Base-by-base conservation (phyloP, 768 basidiomycete genomes). In the Saitozyma podzolica region DNA sequence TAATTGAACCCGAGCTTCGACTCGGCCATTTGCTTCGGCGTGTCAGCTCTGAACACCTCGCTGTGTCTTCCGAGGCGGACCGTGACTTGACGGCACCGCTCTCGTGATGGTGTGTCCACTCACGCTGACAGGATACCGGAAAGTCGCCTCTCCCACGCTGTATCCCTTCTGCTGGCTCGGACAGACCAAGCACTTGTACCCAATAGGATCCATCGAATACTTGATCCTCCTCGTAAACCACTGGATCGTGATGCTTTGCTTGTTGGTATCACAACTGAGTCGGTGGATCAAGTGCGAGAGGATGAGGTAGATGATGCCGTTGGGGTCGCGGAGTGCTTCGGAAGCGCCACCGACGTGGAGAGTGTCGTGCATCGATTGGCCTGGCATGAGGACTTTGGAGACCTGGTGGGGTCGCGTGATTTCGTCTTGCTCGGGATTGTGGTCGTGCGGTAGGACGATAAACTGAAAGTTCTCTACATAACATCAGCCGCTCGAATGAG, bases 281-380 rank as follows among this genome's bases (percentile, higher is more conserved):
- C 89, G 84, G 79, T 98, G 95, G 50, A 98, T 92, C 79, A 95
- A 91, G 76, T 97, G 95, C 75, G 88, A 89, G 86, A 94, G 93
- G 69, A 91, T 91, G 58, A 98, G 83, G 81, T 89, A 98, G 8
- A 96, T 88, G 0, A 92, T 88, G 55, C 89, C 86, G 40, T 65
- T 67, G n/a, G 76, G 76, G 67, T 67, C 69, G 50, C 75, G 68
- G 1, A 82, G 65, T 0, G 80, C 76, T 55, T 82, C 80, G 3
- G 77, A 74, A 0, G 80, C 79, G 7, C 80, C 80, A 17, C 76
- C 77, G n/a, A 64, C 62, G 16, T 68, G 68, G 88, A 81, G 55
- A 17, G 66, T 59, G 42, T 89, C 84, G 50, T 88, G 86, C 3
- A 88, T 85, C 0, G 88, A 61, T 37, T 72, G 67, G 19, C 67